These are phyloP conservation scores for Populus euphratica DNA, from an alignment of 345 rosid species.

Conservation along the genomic window DNA sequence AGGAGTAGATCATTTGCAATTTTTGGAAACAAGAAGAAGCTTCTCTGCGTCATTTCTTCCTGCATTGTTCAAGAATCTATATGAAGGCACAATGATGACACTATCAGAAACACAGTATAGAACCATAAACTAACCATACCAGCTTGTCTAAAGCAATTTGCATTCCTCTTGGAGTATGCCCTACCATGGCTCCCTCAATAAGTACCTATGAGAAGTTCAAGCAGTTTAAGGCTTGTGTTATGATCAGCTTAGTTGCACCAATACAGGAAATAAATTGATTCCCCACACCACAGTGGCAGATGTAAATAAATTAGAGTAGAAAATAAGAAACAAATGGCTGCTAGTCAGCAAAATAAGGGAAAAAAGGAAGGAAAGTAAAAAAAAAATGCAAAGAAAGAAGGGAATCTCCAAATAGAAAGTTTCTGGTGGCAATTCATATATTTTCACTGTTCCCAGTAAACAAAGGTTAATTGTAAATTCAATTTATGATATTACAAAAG, in stretches of 20 bases:
- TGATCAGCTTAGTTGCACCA: constrained; percentile 3
- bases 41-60: constrained; percentile 59
- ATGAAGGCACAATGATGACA: not conserved
- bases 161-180: constrained; percentile 81
- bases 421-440: not conserved
- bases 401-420: not conserved
- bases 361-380: not conserved
- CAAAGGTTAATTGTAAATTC: too few relatives aligned
- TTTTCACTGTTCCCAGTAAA: not conserved
- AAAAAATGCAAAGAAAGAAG: not conserved
- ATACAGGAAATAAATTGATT: not conserved
- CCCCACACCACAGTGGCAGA: not conserved
- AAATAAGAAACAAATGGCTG: not conserved
- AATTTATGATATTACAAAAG: too few relatives aligned
- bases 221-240: not conserved
- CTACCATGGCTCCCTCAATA: constrained; percentile 83
- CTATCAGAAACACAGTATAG: not conserved
- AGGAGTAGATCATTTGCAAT: constrained; percentile 73
- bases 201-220: constrained; percentile 52
- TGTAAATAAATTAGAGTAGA: not conserved
- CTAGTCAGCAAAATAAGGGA: not conserved
- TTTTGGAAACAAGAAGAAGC: constrained; percentile 52
- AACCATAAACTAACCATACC: constrained; percentile 40
- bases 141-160: constrained; percentile 77
- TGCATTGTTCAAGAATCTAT: constrained; percentile 29